These are phyloP conservation scores for Ceratocystiopsis minuta DNA, from an alignment of 2,329 filamentous ascomycete genomes.

Conservation along the genomic window DNA sequence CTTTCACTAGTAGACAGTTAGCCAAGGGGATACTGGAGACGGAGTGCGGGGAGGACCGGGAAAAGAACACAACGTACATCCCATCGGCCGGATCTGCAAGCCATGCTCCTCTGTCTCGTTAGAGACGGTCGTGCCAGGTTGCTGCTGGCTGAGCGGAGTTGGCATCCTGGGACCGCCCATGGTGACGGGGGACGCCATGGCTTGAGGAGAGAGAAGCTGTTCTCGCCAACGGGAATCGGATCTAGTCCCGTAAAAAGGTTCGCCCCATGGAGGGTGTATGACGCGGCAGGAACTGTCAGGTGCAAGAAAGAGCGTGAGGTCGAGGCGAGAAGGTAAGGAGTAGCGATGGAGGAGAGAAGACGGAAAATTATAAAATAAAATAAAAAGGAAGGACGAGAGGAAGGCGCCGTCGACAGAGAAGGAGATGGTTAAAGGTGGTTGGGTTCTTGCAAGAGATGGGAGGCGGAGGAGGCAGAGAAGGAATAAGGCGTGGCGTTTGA, in stretches of 20 bases:
- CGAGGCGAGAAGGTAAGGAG: background rate
- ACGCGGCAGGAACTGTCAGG: background rate
- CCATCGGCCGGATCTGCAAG: conserved; percentile 17
- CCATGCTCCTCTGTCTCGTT: conserved; percentile 13
- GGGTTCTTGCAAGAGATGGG: too few relatives aligned
- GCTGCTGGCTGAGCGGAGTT: conserved; percentile 1
- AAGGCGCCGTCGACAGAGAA: background rate
- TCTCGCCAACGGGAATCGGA: too few relatives aligned
- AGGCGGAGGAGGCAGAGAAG: conserved; percentile 1
- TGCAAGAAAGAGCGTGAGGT: background rate
- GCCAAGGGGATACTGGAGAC: background rate
- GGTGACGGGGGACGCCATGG: conserved; percentile 10
- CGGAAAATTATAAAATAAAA: background rate
- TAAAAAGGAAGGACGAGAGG: background rate
- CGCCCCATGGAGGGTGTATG: background rate
- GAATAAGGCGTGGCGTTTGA: conserved; percentile 5
- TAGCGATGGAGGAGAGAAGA: background rate
- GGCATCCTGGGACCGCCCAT: conserved; percentile 3
- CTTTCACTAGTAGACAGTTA: conserved; percentile 50
- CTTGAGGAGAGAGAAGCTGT: background rate
- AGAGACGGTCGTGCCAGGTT: background rate
- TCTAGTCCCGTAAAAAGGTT: too few relatives aligned
- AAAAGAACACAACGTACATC: conserved; percentile 12
- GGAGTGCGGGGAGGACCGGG: background rate
- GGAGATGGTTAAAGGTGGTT: background rate